These are phyloP conservation scores for Marchantia polymorpha DNA, from an alignment of 225 moss, liverwort and hornwort species.

Conservation along the genomic window DNA sequence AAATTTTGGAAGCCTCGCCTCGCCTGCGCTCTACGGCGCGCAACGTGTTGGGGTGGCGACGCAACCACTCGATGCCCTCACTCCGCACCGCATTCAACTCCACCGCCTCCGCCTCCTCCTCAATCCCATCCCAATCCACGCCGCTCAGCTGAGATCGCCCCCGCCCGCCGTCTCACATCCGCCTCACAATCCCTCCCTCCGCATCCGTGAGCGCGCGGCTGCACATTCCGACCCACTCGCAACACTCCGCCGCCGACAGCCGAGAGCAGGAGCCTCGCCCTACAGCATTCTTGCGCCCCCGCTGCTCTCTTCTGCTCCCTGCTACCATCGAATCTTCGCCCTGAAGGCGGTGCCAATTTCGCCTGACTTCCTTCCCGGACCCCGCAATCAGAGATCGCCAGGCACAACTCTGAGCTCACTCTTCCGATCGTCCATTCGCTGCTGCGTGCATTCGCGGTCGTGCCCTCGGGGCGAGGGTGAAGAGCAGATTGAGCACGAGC, in stretches of 20 bases:
- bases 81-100: background rate
- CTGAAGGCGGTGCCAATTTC: background rate
- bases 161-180: background rate
- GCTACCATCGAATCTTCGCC: background rate
- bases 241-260: background rate
- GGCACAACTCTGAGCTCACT: background rate
- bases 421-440: background rate
- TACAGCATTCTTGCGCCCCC: background rate
- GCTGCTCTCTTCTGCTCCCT: background rate
- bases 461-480: background rate
- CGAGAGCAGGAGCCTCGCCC: background rate
- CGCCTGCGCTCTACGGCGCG: background rate
- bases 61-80: background rate
- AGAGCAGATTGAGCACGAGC: too few relatives aligned
- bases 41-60: background rate
- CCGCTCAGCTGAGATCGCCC: background rate
- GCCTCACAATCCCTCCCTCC: background rate
- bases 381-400: background rate
- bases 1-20: slow-evolving; percentile 2
- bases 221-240: background rate
- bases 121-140: background rate
- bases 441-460: too few relatives aligned
- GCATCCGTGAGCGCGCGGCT: background rate
- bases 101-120: background rate
- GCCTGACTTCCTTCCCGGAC: background rate